Percentiles rank a stretch among this genome's conserved stretches.
Evolutionary conservation across 169 alveolate genomes (phyloP).

Genomic region (Plasmodium vinckei): DNA sequence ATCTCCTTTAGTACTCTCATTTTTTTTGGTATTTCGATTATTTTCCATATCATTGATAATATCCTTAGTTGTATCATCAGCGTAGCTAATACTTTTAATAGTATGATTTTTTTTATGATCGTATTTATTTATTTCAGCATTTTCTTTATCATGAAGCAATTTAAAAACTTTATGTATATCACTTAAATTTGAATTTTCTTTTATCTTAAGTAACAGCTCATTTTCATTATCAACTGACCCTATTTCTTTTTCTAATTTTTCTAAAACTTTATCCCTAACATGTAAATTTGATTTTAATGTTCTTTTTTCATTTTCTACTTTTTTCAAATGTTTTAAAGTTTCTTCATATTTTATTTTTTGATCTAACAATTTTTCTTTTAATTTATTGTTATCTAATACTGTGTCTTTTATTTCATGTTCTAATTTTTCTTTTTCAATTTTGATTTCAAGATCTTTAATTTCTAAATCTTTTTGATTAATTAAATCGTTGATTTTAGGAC

Average conservation of each 20-base stretch:
- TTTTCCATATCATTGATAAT: not conserved
- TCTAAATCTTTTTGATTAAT: slow-evolving; percentile 48
- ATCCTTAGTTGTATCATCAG: not conserved
- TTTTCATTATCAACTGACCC: slow-evolving; percentile 67
- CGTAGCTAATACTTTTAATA: not conserved
- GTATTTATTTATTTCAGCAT: slow-evolving; percentile 1
- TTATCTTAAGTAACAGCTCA: slow-evolving; percentile 35
- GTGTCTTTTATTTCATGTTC: slow-evolving; percentile 19
- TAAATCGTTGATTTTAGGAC: slow-evolving; percentile 37
- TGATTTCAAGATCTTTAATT: slow-evolving; percentile 50
- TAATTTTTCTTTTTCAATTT: slow-evolving; percentile 27
- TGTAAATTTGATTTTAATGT: slow-evolving; percentile 48
- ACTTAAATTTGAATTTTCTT: slow-evolving; percentile 31
- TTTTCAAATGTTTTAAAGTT: slow-evolving; percentile 72
- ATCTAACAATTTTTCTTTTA: slow-evolving; percentile 56
- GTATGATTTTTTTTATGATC: slow-evolving; percentile 12
- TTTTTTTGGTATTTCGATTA: not conserved
- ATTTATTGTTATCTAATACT: slow-evolving; percentile 32
- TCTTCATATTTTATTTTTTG: slow-evolving; percentile 75
- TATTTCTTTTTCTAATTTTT: slow-evolving; percentile 68
- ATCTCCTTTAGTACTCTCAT: not conserved
- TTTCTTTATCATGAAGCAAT: slow-evolving; percentile 24
- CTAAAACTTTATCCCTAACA: slow-evolving; percentile 68
- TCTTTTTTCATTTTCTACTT: slow-evolving; percentile 64
- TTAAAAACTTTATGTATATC: slow-evolving; percentile 64